A percentile compares a stretch with the other conserved stretches of the same genome.
phyloP scores from a whole-genome alignment of 495 filamentous ascomycete genomes.

The Aspergillus heteromorphus region DNA sequence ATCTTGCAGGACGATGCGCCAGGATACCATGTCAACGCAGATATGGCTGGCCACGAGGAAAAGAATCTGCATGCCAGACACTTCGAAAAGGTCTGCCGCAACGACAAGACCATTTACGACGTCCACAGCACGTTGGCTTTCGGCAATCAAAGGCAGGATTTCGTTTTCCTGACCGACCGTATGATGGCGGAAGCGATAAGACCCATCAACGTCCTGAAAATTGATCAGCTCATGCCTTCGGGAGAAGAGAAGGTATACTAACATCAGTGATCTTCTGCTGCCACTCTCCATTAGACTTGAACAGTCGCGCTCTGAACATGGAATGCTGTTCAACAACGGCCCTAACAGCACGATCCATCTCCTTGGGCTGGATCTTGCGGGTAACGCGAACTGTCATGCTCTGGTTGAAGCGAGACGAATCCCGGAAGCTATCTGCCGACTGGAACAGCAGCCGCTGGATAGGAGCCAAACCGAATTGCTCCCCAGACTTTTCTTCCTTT shows the following conservation, averaged over 20 bases:
- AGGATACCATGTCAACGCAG: constrained; percentile 66
- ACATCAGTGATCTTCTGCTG: constrained; percentile 36
- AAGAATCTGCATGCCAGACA: constrained; percentile 48
- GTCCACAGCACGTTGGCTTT: constrained; percentile 39
- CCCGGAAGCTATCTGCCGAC: constrained; percentile 40
- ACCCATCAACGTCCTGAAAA: constrained; percentile 34
- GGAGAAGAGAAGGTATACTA: constrained; percentile 1
- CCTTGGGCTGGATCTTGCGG: constrained; percentile 40
- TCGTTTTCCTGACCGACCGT: constrained; percentile 24
- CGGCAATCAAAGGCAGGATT: constrained; percentile 27
- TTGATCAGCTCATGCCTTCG: no score
- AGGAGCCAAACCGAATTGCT: constrained; percentile 49
- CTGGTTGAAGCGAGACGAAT: constrained; percentile 59
- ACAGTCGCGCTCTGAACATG: constrained; percentile 66
- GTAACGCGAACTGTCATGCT: constrained; percentile 59
- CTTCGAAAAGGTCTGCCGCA: constrained; percentile 47
- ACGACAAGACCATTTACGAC: constrained; percentile 40
- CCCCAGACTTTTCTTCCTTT: constrained; percentile 31
- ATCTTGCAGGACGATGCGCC: constrained; percentile 63
- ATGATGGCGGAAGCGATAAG: constrained; percentile 36
- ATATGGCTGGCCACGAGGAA: constrained; percentile 66
- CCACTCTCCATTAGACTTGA: constrained; percentile 33
- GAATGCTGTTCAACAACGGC: constrained; percentile 58
- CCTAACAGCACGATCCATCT: constrained; percentile 49
- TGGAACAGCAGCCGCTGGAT: constrained; percentile 45